Base-by-base conservation (phyloP, 345 rosid species). In the Physaria fendleri region DNA sequence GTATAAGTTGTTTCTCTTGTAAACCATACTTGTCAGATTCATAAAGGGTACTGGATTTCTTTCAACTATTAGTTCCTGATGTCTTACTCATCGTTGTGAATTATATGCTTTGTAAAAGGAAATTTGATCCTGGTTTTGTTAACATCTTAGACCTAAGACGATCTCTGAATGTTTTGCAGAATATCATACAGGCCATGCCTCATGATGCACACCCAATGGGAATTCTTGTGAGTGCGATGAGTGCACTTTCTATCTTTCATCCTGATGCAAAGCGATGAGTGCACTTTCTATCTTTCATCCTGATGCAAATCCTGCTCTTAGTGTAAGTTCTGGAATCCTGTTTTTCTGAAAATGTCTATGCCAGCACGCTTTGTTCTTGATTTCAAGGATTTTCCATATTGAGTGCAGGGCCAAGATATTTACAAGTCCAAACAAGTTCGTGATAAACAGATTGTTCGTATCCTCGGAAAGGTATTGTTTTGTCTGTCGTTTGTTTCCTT, bases 141-240 rank as follows among this genome's bases (percentile, higher is more conserved):
- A 41, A 8, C 21, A 30, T 38, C 37, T 57, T 62, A 16, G 45
- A 51, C 12, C 47, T 24, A 18, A 43, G 20, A 17, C 7, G 4
- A 49, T 39, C 33, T 23, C 11, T 45, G 40, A 66, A 50, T 65
- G 29, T 13, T 46, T 67, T 57, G 55, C 63, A 90, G 97, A 90
- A 90, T 75, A 83, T 90, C 45, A 85, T 90, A 35, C 93, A 87
- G 32, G 61, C 87, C 20, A 90, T 90, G 97, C 97, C 97, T 70
- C 97, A 85, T 73, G 97, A 90, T 69, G 94, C 97, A 32, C 97
- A 90, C 57, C 97, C 97, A 14, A 90, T 90, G 97, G 96, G 97
- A 39, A 91, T 87, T 24, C 89, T 90, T 10, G 86, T 83, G 71
- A 90, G 94, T 76, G 94, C 94, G 13, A 83, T 90, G 82, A 85